phyloP scores from a whole-genome alignment of 1,284 basidiomycete species.

The Melampsora americana region DNA sequence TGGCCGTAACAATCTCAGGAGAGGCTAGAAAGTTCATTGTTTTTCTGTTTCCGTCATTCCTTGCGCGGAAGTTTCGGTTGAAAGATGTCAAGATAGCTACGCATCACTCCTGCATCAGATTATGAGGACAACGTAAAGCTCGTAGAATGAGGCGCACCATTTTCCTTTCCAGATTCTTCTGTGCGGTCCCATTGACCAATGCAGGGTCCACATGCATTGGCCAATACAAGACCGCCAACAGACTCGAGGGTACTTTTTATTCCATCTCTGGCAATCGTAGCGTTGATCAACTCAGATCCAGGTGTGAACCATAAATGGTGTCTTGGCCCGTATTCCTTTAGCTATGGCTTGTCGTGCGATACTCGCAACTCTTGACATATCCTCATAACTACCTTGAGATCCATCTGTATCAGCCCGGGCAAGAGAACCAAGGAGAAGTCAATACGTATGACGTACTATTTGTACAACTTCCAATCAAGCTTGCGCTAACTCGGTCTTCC shows the following conservation, averaged over 20 bases:
- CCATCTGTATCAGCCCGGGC: not conserved
- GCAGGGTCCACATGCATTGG: slow-evolving; percentile 98
- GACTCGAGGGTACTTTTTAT: slow-evolving; percentile 75
- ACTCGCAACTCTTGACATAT: slow-evolving; percentile 76
- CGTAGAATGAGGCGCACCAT: slow-evolving; percentile 62
- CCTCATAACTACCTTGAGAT: slow-evolving; percentile 54
- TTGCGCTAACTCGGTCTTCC: slow-evolving; percentile 86
- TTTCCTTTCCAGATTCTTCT: slow-evolving; percentile 84
- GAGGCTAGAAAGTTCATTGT: slow-evolving; percentile 99
- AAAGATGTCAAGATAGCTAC: slow-evolving; percentile 93
- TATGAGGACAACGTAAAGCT: not conserved
- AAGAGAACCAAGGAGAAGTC: not conserved
- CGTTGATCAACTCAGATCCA: slow-evolving; percentile 94
- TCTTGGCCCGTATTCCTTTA: slow-evolving; percentile 75
- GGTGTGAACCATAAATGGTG: slow-evolving; percentile 96
- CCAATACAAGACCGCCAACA: slow-evolving; percentile 86
- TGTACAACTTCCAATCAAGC: slow-evolving; percentile 93
- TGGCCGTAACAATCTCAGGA: slow-evolving; percentile 90
- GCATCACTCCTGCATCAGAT: not conserved
- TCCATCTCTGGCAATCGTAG: slow-evolving; percentile 92
- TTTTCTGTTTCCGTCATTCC: slow-evolving; percentile 91
- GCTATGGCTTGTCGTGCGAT: slow-evolving; percentile 84
- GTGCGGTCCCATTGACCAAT: slow-evolving; percentile 99
- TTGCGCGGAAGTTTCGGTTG: slow-evolving; percentile 95
- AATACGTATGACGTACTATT: slow-evolving; percentile 59